Conservation (phyloP, 257 asterid genomes). For the Gentiana dahurica region DNA sequence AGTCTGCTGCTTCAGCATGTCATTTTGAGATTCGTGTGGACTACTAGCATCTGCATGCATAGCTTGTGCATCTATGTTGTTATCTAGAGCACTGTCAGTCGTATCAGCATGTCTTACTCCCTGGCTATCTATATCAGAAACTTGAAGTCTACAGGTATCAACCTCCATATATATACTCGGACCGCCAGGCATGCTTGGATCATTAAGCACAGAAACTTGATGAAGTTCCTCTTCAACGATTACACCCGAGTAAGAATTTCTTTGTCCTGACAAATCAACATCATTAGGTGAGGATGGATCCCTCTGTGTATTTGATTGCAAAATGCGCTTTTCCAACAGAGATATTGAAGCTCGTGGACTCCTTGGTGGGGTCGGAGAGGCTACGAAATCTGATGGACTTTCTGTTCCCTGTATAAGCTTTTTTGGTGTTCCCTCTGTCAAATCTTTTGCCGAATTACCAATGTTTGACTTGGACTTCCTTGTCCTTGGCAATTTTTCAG, state of each 20-base stretch:
- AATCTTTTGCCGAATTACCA: conserved; percentile 29
- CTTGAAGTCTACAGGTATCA: conserved; percentile 17
- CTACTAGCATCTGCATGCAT: conserved; percentile 13
- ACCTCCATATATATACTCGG: conserved; percentile 23
- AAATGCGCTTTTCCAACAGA: conserved; percentile 32
- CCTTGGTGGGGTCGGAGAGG: conserved; percentile 66
- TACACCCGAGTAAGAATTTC: conserved; percentile 16
- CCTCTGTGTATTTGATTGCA: conserved; percentile 36
- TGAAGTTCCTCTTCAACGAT: conserved; percentile 21
- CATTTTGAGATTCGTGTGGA: conserved; percentile 18
- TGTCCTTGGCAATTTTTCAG: conserved; percentile 30
- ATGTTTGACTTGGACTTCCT: conserved; percentile 31
- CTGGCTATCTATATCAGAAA: conserved; percentile 20
- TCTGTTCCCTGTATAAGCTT: conserved; percentile 18
- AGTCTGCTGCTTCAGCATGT: conserved; percentile 5
- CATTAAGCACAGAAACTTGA: conserved; percentile 24
- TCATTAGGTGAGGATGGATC: conserved; percentile 58
- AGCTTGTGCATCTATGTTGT: conserved; percentile 20
- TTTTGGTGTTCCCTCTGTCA: conserved; percentile 20
- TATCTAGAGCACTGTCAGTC: conserved; percentile 19
- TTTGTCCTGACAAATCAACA: conserved; percentile 23
- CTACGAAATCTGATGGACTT: conserved; percentile 17
- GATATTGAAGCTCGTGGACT: conserved; percentile 49
- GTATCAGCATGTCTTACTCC: conserved; percentile 14
- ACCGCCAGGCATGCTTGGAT: conserved; percentile 23